Evolutionary conservation across 768 basidiomycete genomes (phyloP).

Genomic region (Udeniomyces megalosporus): DNA sequence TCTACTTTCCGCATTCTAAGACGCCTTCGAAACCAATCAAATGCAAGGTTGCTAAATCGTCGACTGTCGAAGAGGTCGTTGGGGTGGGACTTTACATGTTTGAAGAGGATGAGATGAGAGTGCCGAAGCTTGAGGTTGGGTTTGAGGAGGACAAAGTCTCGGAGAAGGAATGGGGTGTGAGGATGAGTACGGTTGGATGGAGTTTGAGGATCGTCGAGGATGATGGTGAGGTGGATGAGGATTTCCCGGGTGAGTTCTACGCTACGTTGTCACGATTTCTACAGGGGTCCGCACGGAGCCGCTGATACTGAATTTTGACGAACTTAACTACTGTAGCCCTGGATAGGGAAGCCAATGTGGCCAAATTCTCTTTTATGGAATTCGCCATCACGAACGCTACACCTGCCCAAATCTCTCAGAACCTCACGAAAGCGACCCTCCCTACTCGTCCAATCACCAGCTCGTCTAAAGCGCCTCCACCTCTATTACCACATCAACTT

Average conservation of each 20-base stretch:
- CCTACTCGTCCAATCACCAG: neutral
- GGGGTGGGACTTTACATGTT: conserved; percentile 71
- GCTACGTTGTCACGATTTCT: no score
- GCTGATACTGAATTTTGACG: no score
- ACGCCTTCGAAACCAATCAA: conserved; percentile 44
- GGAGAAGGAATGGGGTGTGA: conserved; percentile 43
- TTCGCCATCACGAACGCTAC: conserved; percentile 72
- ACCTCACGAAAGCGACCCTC: conserved; percentile 49
- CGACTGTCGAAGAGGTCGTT: conserved; percentile 86
- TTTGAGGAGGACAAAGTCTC: conserved; percentile 37
- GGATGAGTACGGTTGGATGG: conserved; percentile 71
- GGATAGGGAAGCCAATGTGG: conserved; percentile 66
- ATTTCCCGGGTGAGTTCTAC: conserved; percentile 73
- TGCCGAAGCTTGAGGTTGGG: conserved; percentile 58
- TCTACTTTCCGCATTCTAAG: conserved; percentile 71
- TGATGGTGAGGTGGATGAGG: conserved; percentile 96
- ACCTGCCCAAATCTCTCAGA: conserved; percentile 48
- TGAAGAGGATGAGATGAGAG: conserved; percentile 77
- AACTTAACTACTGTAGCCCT: no score
- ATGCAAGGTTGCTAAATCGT: conserved; percentile 66
- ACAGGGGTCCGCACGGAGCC: no score
- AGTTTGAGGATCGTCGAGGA: conserved; percentile 84
- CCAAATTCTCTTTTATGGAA: conserved; percentile 75
- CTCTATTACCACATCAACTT: no score
- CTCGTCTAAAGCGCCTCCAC: neutral